These are phyloP conservation scores for Hypoxylon sp. DNA, from an alignment of 2,329 filamentous ascomycete genomes.

Conservation along the genomic window DNA sequence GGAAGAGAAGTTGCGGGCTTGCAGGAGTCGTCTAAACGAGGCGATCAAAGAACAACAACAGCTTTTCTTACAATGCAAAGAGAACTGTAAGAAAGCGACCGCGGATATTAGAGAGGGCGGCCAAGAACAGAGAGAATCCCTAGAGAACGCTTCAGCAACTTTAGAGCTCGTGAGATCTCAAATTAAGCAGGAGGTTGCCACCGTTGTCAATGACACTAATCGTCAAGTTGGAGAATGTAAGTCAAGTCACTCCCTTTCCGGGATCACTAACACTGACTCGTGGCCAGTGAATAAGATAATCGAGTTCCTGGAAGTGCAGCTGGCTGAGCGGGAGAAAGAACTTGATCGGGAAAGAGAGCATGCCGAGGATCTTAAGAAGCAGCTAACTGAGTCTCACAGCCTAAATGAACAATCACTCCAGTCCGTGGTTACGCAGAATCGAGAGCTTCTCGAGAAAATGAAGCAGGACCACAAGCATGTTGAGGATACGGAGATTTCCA, in stretches of 20 bases:
- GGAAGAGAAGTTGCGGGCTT: constrained; percentile 56
- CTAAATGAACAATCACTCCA: constrained; percentile 42
- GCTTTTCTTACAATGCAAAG: constrained; percentile 57
- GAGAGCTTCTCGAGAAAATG: constrained; percentile 43
- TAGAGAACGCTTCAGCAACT: constrained; percentile 46
- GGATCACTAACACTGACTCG: constrained; percentile 26
- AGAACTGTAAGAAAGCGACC: constrained; percentile 55
- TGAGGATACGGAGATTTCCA: constrained; percentile 26
- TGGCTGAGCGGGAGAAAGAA: constrained; percentile 47
- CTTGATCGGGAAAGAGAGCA: constrained; percentile 43
- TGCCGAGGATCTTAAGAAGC: constrained; percentile 39
- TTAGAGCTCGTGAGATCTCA: constrained; percentile 33
- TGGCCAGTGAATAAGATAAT: constrained; percentile 44
- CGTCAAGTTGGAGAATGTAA: constrained; percentile 44
- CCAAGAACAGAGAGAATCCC: constrained; percentile 53
- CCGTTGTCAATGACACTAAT: constrained; percentile 35
- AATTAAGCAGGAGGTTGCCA: constrained; percentile 41
- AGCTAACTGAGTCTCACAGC: constrained; percentile 42
- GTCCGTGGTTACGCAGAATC: constrained; percentile 41
- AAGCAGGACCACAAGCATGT: constrained; percentile 25
- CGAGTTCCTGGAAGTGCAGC: constrained; percentile 34
- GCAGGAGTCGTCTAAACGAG: constrained; percentile 60
- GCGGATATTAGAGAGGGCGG: constrained; percentile 56
- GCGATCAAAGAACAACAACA: constrained; percentile 63
- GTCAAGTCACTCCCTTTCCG: constrained; percentile 1